Percentiles rank a stretch among this genome's conserved stretches.
Evolutionary conservation across 2,329 filamentous ascomycete genomes (phyloP).

Genomic region (Phoma herbarum): DNA sequence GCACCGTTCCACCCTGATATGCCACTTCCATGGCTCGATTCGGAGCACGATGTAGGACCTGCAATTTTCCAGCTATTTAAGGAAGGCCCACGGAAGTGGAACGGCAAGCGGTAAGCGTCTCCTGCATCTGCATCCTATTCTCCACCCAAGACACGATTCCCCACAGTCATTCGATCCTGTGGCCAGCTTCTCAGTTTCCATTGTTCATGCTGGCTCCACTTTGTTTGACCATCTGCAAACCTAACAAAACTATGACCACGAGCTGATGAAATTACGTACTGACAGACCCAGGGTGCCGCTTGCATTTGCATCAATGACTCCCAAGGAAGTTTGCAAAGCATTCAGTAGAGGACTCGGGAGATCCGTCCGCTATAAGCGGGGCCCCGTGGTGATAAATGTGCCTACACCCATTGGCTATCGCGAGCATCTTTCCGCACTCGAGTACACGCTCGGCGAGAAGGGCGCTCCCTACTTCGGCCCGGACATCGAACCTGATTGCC

Average conservation of each 20-base stretch:
- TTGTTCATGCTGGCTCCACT: slow-evolving; percentile 22
- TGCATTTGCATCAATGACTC: slow-evolving; percentile 88
- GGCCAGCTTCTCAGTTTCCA: slow-evolving; percentile 25
- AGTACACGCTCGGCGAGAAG: slow-evolving; percentile 66
- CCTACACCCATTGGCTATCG: slow-evolving; percentile 88
- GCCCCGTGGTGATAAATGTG: slow-evolving; percentile 83
- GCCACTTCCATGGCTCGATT: slow-evolving; percentile 92
- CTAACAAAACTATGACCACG: slow-evolving; percentile 24
- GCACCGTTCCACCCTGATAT: slow-evolving; percentile 92
- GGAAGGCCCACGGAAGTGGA: slow-evolving; percentile 87
- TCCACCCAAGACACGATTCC: slow-evolving; percentile 32
- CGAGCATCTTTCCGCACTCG: slow-evolving; percentile 78
- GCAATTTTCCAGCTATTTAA: slow-evolving; percentile 95
- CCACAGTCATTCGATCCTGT: slow-evolving; percentile 35
- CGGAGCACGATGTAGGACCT: slow-evolving; percentile 94
- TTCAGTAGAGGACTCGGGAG: slow-evolving; percentile 82
- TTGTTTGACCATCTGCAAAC: slow-evolving; percentile 22
- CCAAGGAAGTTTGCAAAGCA: slow-evolving; percentile 79
- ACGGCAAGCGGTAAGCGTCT: slow-evolving; percentile 68
- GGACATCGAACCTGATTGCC: slow-evolving; percentile 68
- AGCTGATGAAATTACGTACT: slow-evolving; percentile 35
- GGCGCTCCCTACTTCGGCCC: slow-evolving; percentile 70
- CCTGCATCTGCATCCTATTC: slow-evolving; percentile 31
- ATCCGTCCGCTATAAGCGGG: slow-evolving; percentile 78
- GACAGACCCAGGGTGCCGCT: slow-evolving; percentile 73